These are phyloP conservation scores for Brettanomyces anomalus DNA, from an alignment of 805 yeast genomes.

Conservation along the genomic window DNA sequence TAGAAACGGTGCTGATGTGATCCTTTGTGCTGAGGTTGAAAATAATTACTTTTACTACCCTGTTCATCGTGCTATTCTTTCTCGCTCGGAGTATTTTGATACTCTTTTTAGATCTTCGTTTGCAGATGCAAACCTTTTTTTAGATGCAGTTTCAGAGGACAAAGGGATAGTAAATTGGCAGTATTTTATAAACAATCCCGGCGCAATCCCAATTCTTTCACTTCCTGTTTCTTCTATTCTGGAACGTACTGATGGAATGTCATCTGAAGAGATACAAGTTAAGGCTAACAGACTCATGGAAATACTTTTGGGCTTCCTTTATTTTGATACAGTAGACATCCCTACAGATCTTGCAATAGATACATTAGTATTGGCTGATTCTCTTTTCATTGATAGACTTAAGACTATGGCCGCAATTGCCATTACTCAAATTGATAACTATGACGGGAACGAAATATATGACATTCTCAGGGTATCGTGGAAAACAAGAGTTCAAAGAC, in stretches of 20 bases:
- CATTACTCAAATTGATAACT: constrained; percentile 25
- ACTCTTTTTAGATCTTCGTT: constrained; percentile 52
- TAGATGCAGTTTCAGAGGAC: constrained; percentile 7
- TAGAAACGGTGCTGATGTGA: constrained; percentile 38
- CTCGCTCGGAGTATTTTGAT: constrained; percentile 55
- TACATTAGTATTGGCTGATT: constrained; percentile 50
- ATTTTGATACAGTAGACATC: constrained; percentile 49
- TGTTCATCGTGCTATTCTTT: constrained; percentile 50
- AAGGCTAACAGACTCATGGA: constrained; percentile 2
- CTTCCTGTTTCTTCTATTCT: constrained; percentile 6
- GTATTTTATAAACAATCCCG: constrained; percentile 7
- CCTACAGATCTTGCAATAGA: constrained; percentile 45
- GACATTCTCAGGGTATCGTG: constrained; percentile 59
- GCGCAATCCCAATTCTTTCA: constrained; percentile 13
- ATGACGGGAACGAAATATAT: constrained; percentile 28
- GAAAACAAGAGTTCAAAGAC: constrained; percentile 53
- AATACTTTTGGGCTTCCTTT: constrained; percentile 36
- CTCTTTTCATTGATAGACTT: constrained; percentile 49
- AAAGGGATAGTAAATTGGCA: constrained; percentile 15
- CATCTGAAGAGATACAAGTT: constrained; percentile 4
- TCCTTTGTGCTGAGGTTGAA: constrained; percentile 28
- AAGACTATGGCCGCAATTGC: constrained; percentile 54
- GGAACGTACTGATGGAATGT: constrained; percentile 1
- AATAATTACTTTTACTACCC: constrained; percentile 38
- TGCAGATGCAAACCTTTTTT: constrained; percentile 12